phyloP scores from a whole-genome alignment of 805 yeast species.

The Wickerhamiella qilinensis region DNA sequence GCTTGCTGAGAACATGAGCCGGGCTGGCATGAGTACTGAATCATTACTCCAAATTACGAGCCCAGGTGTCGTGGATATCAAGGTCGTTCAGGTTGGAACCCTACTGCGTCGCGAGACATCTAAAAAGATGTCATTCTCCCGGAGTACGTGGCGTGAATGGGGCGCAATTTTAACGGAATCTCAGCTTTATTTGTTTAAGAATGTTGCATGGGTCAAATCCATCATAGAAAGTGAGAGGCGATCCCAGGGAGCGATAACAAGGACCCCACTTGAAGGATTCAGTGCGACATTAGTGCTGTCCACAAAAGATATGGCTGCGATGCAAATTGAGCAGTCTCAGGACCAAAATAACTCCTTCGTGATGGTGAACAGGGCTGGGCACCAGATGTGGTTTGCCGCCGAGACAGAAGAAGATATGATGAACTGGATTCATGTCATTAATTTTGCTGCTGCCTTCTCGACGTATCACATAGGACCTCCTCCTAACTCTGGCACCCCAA shows the following conservation, averaged over 20 bases:
- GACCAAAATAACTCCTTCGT: slow-evolving; percentile 16
- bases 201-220: slow-evolving; percentile 22
- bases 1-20: slow-evolving; percentile 1
- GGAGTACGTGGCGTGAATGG: slow-evolving; percentile 24
- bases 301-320: slow-evolving; percentile 28
- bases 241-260: slow-evolving; percentile 9
- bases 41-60: slow-evolving; percentile 15
- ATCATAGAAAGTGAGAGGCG: slow-evolving; percentile 9
- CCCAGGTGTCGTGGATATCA: slow-evolving; percentile 25
- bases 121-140: slow-evolving; percentile 18
- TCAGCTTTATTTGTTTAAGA: slow-evolving; percentile 26
- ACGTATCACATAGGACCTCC: slow-evolving; percentile 22
- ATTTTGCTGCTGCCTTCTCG: slow-evolving; percentile 34
- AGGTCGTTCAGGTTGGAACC: slow-evolving; percentile 25
- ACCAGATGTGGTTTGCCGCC: slow-evolving; percentile 26
- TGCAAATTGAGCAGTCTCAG: slow-evolving; percentile 11
- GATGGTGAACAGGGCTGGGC: slow-evolving; percentile 19
- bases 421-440: slow-evolving; percentile 46
- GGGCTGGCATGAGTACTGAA: slow-evolving; percentile 12
- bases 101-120: slow-evolving; percentile 21
- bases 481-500: not conserved
- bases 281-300: slow-evolving; percentile 22
- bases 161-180: slow-evolving; percentile 28
- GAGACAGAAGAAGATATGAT: slow-evolving; percentile 29
- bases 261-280: slow-evolving; percentile 24